Conservation (phyloP, 345 rosid genomes). For the Lenwebbia sp. region DNA sequence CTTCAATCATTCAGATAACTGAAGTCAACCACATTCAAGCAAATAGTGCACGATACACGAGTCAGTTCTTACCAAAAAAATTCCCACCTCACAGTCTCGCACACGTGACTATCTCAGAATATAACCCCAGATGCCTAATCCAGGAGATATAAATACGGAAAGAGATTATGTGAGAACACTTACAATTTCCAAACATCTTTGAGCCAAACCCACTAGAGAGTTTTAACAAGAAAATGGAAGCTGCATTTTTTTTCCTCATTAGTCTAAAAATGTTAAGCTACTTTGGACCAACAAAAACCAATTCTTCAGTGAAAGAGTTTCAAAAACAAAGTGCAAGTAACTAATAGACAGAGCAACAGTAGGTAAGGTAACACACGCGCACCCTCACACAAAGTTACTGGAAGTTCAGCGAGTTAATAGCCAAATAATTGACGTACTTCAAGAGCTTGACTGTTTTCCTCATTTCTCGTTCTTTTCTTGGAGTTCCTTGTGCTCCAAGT, state of each 20-base stretch:
- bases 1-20: background rate
- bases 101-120: background rate
- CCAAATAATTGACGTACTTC: constrained; percentile 9
- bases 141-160: background rate
- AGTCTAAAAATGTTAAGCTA: background rate
- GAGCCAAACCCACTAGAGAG: background rate
- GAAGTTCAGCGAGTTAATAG: background rate
- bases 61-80: background rate
- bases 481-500: background rate
- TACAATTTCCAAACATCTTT: background rate
- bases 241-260: background rate
- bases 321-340: background rate
- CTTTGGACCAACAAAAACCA: background rate
- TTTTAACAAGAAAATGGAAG: background rate
- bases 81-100: background rate
- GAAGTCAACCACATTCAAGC: background rate
- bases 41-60: background rate
- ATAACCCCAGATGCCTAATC: background rate
- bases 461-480: constrained; percentile 16
- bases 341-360: background rate
- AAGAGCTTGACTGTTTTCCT: background rate
- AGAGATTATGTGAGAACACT: background rate
- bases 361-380: background rate
- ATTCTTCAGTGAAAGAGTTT: background rate
- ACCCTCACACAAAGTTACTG: background rate